phyloP scores from a whole-genome alignment of 2,329 filamentous ascomycete genomes.

The Nakataea oryzae region DNA sequence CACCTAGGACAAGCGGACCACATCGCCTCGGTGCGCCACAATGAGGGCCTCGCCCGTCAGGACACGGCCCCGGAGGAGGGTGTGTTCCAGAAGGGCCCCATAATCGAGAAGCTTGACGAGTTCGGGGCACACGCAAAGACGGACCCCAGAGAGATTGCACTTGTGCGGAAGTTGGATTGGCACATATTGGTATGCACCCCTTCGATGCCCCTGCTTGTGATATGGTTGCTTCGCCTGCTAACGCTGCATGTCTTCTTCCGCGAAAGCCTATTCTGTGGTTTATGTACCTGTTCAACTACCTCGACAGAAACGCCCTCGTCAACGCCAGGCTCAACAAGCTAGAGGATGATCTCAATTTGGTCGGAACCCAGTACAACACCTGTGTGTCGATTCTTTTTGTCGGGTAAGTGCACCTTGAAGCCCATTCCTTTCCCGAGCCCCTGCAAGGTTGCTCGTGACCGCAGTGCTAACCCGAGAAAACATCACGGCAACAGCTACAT shows the following conservation, averaged over 20 bases:
- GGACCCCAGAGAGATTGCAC: neutral
- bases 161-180: neutral
- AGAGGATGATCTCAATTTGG: slow-evolving; percentile 2
- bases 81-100: neutral
- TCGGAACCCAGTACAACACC: slow-evolving; percentile 5
- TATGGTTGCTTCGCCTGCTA: neutral
- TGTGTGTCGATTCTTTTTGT: slow-evolving; percentile 4
- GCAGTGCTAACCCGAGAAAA: neutral
- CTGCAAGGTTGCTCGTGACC: neutral
- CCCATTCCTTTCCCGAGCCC: neutral
- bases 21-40: neutral
- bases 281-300: slow-evolving; percentile 3
- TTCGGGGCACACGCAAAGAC: slow-evolving; percentile 1
- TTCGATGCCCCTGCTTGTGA: neutral
- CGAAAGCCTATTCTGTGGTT: neutral
- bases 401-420: neutral
- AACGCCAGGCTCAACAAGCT: slow-evolving; percentile 1
- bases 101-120: slow-evolving; percentile 1
- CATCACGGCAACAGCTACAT: slow-evolving; percentile 31
- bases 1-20: neutral
- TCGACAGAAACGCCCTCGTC: slow-evolving; percentile 2
- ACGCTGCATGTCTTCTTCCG: neutral
- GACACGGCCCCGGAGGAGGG: neutral
- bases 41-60: neutral
- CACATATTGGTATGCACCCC: neutral